Percentiles rank a stretch among this genome's conserved stretches.
phyloP scores from a whole-genome alignment of 192 early-diverging fungal species.

The Chytriomyces sp. region DNA sequence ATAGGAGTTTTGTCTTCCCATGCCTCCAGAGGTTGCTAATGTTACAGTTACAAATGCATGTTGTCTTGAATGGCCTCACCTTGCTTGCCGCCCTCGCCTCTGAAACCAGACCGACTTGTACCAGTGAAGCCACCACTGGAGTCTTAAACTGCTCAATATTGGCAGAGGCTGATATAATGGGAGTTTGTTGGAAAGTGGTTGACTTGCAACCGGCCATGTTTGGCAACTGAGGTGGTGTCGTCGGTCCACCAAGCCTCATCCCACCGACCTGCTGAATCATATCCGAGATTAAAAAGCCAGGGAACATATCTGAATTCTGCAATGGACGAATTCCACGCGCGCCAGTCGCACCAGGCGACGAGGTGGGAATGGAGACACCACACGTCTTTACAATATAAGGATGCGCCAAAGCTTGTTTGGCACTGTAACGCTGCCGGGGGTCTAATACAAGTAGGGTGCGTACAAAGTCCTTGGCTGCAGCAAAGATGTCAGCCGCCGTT shows the following conservation, averaged over 20 bases:
- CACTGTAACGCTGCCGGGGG: slow-evolving; percentile 50
- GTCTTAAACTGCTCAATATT: too few relatives aligned
- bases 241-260: too few relatives aligned
- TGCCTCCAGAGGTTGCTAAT: not conserved
- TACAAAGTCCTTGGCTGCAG: slow-evolving; percentile 64
- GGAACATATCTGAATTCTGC: not conserved
- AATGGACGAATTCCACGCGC: not conserved
- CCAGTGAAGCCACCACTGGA: not conserved
- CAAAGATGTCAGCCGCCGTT: not conserved
- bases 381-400: slow-evolving; percentile 51
- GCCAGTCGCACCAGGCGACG: not conserved
- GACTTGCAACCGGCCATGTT: too few relatives aligned
- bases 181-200: too few relatives aligned
- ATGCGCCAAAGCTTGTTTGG: slow-evolving; percentile 47
- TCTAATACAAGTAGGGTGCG: slow-evolving; percentile 57
- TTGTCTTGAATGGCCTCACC: not conserved
- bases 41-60: not conserved
- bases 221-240: too few relatives aligned
- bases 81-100: not conserved
- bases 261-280: too few relatives aligned
- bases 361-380: slow-evolving; percentile 51
- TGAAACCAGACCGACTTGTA: not conserved
- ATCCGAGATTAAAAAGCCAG: too few relatives aligned
- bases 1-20: not conserved
- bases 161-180: too few relatives aligned